These are phyloP conservation scores for Mycena galopus DNA, from an alignment of 768 basidiomycete species.

Conservation along the genomic window DNA sequence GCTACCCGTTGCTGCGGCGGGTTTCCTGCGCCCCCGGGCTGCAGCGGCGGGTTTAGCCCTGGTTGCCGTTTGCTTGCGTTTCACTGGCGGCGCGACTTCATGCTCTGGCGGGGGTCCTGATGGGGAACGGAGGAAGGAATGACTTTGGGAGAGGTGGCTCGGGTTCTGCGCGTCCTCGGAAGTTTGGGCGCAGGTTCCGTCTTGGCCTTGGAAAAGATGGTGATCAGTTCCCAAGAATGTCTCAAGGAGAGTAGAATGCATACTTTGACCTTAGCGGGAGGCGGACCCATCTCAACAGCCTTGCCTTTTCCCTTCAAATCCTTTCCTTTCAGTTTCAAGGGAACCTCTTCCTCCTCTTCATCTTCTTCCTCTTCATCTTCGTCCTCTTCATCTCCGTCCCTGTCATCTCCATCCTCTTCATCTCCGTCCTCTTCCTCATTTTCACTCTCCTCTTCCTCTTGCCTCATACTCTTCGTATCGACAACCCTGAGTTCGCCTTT, in stretches of 20 bases:
- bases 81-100: conserved; percentile 20
- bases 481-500: conserved; percentile 43
- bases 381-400: conserved; percentile 46
- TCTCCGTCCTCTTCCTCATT: conserved; percentile 34
- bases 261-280: conserved; percentile 28
- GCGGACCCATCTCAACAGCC: conserved; percentile 29
- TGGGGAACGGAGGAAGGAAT: conserved; percentile 74
- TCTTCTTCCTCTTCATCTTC: conserved; percentile 44
- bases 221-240: neutral
- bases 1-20: neutral
- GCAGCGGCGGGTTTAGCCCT: conserved; percentile 11
- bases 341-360: conserved; percentile 54
- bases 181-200: neutral
- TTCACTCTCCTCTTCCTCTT: conserved; percentile 39
- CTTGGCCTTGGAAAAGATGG: neutral
- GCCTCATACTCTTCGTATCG: conserved; percentile 26
- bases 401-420: conserved; percentile 44
- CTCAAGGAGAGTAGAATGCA: neutral
- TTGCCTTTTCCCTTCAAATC: conserved; percentile 28
- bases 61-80: conserved; percentile 19
- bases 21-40: conserved; percentile 17
- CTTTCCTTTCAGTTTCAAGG: conserved; percentile 44
- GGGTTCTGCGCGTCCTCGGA: conserved; percentile 41
- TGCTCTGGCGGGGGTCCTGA: conserved; percentile 53
- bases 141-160: conserved; percentile 45